Evolutionary conservation across 2,329 filamentous ascomycete species (phyloP).

Genomic region (Alternaria consortialis): DNA sequence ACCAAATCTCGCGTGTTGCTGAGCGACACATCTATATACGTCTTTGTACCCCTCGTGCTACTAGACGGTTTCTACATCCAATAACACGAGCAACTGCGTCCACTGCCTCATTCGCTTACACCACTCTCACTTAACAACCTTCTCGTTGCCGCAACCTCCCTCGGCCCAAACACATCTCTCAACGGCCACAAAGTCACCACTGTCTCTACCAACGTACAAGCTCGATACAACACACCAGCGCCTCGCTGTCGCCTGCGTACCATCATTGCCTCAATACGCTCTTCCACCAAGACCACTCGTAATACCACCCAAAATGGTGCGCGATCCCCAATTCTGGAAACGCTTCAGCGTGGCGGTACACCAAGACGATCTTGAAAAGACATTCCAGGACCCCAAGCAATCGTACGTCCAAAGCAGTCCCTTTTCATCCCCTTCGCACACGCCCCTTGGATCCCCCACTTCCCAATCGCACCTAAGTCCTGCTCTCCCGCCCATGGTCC

Average conservation of each 20-base stretch:
- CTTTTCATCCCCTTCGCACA: slow-evolving; percentile 20
- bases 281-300: background rate
- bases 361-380: slow-evolving; percentile 59
- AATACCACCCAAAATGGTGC: slow-evolving; percentile 54
- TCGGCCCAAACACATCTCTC: background rate
- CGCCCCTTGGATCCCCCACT: slow-evolving; percentile 31
- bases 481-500: slow-evolving; percentile 14
- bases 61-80: background rate
- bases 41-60: slow-evolving; percentile 1
- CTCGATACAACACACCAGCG: background rate
- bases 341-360: slow-evolving; percentile 68
- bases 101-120: background rate
- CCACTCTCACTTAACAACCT: background rate
- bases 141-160: background rate
- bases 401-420: slow-evolving; percentile 48
- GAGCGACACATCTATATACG: slow-evolving; percentile 21
- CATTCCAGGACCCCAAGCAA: slow-evolving; percentile 43
- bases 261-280: background rate
- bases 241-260: background rate
- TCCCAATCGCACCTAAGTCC: slow-evolving; percentile 27
- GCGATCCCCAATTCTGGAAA: slow-evolving; percentile 68
- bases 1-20: slow-evolving; percentile 27
- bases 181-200: background rate
- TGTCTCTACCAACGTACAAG: background rate
- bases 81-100: slow-evolving; percentile 4